These are phyloP conservation scores for Thelephora aurantiotincta DNA, from an alignment of 768 basidiomycete genomes.

Conservation along the genomic window DNA sequence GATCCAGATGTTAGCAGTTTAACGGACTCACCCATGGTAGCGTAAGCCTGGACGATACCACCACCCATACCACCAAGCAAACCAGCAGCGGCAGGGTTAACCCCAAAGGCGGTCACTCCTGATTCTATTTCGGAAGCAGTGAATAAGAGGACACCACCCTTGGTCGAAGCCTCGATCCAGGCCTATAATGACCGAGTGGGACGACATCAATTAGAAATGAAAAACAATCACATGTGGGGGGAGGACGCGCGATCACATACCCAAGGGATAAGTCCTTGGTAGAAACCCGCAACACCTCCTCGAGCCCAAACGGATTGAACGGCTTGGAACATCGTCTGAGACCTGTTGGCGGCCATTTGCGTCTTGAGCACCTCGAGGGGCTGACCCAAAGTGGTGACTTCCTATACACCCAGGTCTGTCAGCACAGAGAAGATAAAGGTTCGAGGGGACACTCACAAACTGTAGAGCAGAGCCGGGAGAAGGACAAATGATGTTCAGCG, in stretches of 20 bases:
- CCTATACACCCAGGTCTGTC: conserved; percentile 21
- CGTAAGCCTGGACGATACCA: conserved; percentile 95
- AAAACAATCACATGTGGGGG: background rate
- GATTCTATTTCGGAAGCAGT: conserved; percentile 91
- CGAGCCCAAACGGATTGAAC: conserved; percentile 79
- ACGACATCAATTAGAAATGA: conserved; percentile 2
- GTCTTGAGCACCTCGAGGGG: conserved; percentile 97
- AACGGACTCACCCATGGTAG: conserved; percentile 86
- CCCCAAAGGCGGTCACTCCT: conserved; percentile 42
- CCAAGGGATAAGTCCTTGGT: conserved; percentile 99
- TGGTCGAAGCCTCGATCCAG: conserved; percentile 99
- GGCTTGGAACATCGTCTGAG: conserved; percentile 82
- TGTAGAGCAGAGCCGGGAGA: conserved; percentile 6
- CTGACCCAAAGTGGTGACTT: conserved; percentile 92
- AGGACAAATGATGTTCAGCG: conserved; percentile 5
- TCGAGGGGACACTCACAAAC: conserved; percentile 19
- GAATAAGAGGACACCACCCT: conserved; percentile 92
- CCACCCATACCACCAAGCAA: conserved; percentile 95
- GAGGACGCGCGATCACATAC: conserved; percentile 24
- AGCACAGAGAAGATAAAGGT: background rate
- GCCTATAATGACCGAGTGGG: conserved; percentile 41
- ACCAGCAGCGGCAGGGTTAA: conserved; percentile 73
- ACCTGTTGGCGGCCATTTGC: conserved; percentile 97
- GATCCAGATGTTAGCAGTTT: background rate
- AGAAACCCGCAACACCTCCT: conserved; percentile 83